These are phyloP conservation scores for Nemania diffusa DNA, from an alignment of 2,329 filamentous ascomycete genomes.

Conservation along the genomic window DNA sequence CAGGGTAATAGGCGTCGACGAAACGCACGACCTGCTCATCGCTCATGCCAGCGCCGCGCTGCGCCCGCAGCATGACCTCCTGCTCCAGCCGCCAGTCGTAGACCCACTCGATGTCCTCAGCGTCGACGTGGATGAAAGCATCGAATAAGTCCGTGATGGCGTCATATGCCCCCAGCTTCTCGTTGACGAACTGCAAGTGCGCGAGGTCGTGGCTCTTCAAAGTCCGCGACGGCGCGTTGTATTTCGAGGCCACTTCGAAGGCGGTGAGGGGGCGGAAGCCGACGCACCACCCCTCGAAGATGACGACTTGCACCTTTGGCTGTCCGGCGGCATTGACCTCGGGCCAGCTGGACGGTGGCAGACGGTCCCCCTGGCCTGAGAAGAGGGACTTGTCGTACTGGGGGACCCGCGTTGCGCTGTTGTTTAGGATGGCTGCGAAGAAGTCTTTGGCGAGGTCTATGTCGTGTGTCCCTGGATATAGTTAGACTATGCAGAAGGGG, in stretches of 20 bases:
- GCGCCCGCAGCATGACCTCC: constrained; percentile 74
- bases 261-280: constrained; percentile 76
- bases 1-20: constrained; percentile 75
- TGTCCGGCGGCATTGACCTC: constrained; percentile 63
- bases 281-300: constrained; percentile 93
- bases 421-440: constrained; percentile 67
- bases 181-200: constrained; percentile 63
- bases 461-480: constrained; percentile 74
- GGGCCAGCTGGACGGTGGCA: constrained; percentile 70
- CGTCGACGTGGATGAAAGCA: constrained; percentile 71
- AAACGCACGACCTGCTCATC: constrained; percentile 82
- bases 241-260: constrained; percentile 62
- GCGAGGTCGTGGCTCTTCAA: constrained; percentile 60
- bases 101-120: constrained; percentile 77
- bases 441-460: constrained; percentile 70
- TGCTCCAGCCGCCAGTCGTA: constrained; percentile 88
- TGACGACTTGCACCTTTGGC: constrained; percentile 68
- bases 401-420: constrained; percentile 68
- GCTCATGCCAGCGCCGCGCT: constrained; percentile 81
- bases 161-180: constrained; percentile 59
- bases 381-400: constrained; percentile 86
- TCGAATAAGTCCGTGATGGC: constrained; percentile 61
- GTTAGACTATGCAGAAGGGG: not conserved
- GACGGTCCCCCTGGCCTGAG: constrained; percentile 79
- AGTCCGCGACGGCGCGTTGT: constrained; percentile 62